These are phyloP conservation scores for Colletotrichum tropicale DNA, from an alignment of 2,329 filamentous ascomycete genomes.

Conservation along the genomic window DNA sequence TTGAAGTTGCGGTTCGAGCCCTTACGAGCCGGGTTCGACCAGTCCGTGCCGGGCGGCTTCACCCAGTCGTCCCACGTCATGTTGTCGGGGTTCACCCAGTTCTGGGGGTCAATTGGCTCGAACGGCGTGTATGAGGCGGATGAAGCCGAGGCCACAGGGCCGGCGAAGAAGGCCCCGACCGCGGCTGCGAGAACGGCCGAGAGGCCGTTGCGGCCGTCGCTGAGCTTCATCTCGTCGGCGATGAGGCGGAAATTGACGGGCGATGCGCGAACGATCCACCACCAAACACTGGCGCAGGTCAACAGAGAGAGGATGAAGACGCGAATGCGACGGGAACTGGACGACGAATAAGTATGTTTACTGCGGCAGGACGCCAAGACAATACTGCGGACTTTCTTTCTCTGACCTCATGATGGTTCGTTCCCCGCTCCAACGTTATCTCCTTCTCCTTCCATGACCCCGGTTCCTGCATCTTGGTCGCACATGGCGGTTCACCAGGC, in stretches of 20 bases:
- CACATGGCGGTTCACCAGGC: neutral
- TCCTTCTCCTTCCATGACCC: neutral
- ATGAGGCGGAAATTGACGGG: neutral
- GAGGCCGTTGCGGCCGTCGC: neutral
- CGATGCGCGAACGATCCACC: neutral
- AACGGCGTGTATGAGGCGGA: slow-evolving; percentile 43
- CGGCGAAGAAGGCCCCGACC: neutral
- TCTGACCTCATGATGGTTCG: slow-evolving; percentile 8
- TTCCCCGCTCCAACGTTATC: neutral
- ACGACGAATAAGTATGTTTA: neutral
- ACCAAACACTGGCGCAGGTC: neutral
- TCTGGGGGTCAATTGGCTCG: slow-evolving; percentile 52
- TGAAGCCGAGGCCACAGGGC: neutral
- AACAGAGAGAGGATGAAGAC: neutral
- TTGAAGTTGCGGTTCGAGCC: slow-evolving; percentile 58
- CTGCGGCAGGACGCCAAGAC: neutral
- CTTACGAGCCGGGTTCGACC: slow-evolving; percentile 47
- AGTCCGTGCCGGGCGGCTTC: slow-evolving; percentile 50
- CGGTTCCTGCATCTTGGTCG: neutral
- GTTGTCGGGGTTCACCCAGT: slow-evolving; percentile 57
- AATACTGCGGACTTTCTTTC: neutral
- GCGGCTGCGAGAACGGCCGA: slow-evolving; percentile 4
- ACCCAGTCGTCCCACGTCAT: slow-evolving; percentile 58
- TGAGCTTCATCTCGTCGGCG: neutral
- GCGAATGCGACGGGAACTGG: neutral